Percentiles rank a stretch among this genome's conserved stretches.
phyloP scores from a whole-genome alignment of 1,284 basidiomycete species.

The Puccinia polysora region DNA sequence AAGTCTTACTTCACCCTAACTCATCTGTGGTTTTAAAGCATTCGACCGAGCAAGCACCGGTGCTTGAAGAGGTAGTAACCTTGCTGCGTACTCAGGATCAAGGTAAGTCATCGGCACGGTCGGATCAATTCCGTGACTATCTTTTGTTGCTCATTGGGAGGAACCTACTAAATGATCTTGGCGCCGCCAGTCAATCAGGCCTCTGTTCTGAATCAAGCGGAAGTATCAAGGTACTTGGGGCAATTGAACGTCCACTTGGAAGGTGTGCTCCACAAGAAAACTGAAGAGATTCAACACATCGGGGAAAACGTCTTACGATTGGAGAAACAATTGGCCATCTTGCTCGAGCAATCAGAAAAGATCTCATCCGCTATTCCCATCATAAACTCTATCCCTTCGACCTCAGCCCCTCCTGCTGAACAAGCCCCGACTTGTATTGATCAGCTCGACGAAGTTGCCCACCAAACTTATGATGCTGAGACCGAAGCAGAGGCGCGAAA shows the following conservation, averaged over 20 bases:
- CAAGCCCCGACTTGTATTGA: constrained; percentile 25
- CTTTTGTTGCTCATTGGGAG: neutral
- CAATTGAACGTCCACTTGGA: constrained; percentile 42
- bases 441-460: constrained; percentile 1
- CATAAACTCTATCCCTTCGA: neutral
- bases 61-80: constrained; percentile 40
- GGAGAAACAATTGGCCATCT: constrained; percentile 29
- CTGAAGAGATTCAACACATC: constrained; percentile 39
- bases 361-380: constrained; percentile 23
- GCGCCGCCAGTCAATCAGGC: constrained; percentile 36
- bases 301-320: constrained; percentile 25
- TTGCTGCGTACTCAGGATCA: constrained; percentile 42
- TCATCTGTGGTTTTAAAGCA: constrained; percentile 27
- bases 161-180: neutral
- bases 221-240: constrained; percentile 40
- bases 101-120: constrained; percentile 10
- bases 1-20: no score
- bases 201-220: constrained; percentile 36
- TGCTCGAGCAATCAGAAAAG: constrained; percentile 37
- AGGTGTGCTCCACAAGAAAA: constrained; percentile 36
- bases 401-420: constrained; percentile 7
- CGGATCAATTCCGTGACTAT: neutral
- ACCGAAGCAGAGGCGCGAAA: neutral
- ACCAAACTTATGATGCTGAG: neutral
- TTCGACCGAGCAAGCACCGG: constrained; percentile 32